These are phyloP conservation scores for Cardiospermum halicacabum DNA, from an alignment of 345 rosid species.

Conservation along the genomic window DNA sequence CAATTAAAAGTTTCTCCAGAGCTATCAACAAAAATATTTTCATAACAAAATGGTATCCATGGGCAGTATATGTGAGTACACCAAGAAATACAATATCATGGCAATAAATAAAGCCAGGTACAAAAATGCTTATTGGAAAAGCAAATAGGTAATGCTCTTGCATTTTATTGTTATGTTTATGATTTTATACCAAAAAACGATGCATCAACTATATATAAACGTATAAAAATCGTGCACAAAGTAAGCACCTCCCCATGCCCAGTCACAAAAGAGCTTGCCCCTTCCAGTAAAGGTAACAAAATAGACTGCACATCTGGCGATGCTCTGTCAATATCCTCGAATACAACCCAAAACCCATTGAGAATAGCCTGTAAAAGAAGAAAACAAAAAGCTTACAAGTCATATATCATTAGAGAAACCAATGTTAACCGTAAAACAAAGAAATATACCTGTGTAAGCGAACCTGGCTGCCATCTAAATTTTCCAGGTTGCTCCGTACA, in stretches of 20 bases:
- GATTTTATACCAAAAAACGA: background rate
- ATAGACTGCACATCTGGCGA: conserved; percentile 79
- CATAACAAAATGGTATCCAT: background rate
- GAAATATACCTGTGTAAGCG: conserved; percentile 80
- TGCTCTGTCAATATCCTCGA: conserved; percentile 94
- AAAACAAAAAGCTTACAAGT: background rate
- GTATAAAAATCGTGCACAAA: background rate
- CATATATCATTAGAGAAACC: conserved; percentile 7
- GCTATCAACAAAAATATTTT: background rate
- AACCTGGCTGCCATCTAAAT: conserved; percentile 97
- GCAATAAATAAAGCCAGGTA: background rate
- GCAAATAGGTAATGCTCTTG: background rate
- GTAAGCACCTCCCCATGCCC: conserved; percentile 72
- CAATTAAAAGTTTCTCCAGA: background rate
- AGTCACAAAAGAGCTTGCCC: conserved; percentile 56
- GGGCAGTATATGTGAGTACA: background rate
- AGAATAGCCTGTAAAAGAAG: conserved; percentile 55
- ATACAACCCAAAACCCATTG: conserved; percentile 87
- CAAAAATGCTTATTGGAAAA: background rate
- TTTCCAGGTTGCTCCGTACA: conserved; percentile 96
- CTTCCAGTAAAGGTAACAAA: conserved; percentile 81
- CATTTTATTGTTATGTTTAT: background rate
- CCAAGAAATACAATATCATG: background rate
- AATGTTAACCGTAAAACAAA: conserved; percentile 5
- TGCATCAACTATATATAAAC: background rate